Percentiles rank a stretch among this genome's conserved stretches.
phyloP scores from a whole-genome alignment of 352 stramenopile genomes.

The Thraustochytrium sp. region DNA sequence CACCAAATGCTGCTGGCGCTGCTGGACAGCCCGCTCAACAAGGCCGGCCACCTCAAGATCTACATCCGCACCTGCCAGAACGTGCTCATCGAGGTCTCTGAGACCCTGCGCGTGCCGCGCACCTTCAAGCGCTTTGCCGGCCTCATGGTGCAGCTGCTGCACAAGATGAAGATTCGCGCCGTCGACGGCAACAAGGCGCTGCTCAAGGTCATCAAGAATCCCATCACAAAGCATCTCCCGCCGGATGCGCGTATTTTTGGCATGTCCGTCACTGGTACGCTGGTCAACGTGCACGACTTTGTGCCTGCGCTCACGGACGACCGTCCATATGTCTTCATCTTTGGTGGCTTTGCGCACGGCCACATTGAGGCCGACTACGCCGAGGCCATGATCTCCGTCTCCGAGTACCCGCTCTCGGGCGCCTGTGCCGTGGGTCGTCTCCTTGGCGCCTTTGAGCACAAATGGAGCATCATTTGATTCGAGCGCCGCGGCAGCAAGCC shows the following conservation, averaged over 20 bases:
- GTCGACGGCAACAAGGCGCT: constrained; percentile 77
- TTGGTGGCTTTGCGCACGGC: constrained; percentile 93
- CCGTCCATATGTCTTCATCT: constrained; percentile 91
- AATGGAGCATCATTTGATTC: constrained; percentile 87
- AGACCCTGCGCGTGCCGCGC: constrained; percentile 93
- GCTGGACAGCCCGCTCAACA: constrained; percentile 98
- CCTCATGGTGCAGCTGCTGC: constrained; percentile 97
- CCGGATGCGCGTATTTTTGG: constrained; percentile 89
- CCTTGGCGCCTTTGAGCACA: constrained; percentile 91
- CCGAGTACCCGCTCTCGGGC: constrained; percentile 82
- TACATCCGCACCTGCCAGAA: constrained; percentile 95
- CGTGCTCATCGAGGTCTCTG: constrained; percentile 96
- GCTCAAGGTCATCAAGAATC: constrained; percentile 99
- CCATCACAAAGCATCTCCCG: constrained; percentile 91
- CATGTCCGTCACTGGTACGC: constrained; percentile 48
- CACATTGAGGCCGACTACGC: constrained; percentile 94
- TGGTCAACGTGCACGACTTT: constrained; percentile 67
- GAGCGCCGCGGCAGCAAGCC: neutral
- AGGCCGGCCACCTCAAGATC: constrained; percentile 91
- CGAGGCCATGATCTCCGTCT: constrained; percentile 93
- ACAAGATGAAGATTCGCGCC: constrained; percentile 99
- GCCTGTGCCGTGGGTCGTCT: constrained; percentile 83
- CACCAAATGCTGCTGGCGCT: constrained; percentile 94
- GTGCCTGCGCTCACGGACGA: constrained; percentile 79
- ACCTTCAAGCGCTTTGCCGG: constrained; percentile 98